A percentile compares a stretch with the other conserved stretches of the same genome.
Evolutionary conservation across 2,329 filamentous ascomycete genomes (phyloP).

Genomic region (Venturia effusa): DNA sequence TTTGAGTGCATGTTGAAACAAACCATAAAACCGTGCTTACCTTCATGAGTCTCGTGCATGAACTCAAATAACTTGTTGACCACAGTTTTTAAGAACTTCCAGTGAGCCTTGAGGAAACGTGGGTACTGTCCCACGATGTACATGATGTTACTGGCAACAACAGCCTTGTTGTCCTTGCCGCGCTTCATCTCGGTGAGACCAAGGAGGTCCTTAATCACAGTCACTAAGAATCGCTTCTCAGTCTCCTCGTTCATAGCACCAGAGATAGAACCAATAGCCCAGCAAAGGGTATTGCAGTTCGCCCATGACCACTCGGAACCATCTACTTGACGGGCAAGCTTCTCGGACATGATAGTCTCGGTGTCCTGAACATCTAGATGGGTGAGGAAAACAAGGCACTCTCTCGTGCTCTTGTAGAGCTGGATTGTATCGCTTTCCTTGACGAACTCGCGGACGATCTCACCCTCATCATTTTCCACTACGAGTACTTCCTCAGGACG

Average conservation of each 20-base stretch:
- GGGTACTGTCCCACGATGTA: slow-evolving; percentile 99
- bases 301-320: slow-evolving; percentile 97
- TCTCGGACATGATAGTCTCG: slow-evolving; percentile 98
- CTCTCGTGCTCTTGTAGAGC: slow-evolving; percentile 96
- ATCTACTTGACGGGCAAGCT: slow-evolving; percentile 89
- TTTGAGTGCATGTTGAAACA: neutral
- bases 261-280: slow-evolving; percentile 98
- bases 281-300: slow-evolving; percentile 98
- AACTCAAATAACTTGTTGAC: slow-evolving; percentile 99
- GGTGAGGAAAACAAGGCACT: slow-evolving; percentile 93
- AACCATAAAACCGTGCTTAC: slow-evolving; percentile 37
- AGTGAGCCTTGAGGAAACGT: slow-evolving; percentile 95
- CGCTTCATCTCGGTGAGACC: slow-evolving; percentile 98
- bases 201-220: slow-evolving; percentile 95
- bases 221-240: slow-evolving; percentile 95
- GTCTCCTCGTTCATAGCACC: slow-evolving; percentile 99
- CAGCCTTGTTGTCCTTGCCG: slow-evolving; percentile 98
- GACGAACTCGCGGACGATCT: slow-evolving; percentile 97
- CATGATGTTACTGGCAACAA: slow-evolving; percentile 99
- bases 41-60: slow-evolving; percentile 99
- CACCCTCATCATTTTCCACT: slow-evolving; percentile 98
- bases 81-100: slow-evolving; percentile 99
- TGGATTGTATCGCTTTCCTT: slow-evolving; percentile 99
- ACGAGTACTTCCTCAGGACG: slow-evolving; percentile 94
- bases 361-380: slow-evolving; percentile 96